Evolutionary conservation across 2,329 filamentous ascomycete species (phyloP), one percentile per base, ranked within the genome.

Genomic region (Colletotrichum ledebouriae): DNA sequence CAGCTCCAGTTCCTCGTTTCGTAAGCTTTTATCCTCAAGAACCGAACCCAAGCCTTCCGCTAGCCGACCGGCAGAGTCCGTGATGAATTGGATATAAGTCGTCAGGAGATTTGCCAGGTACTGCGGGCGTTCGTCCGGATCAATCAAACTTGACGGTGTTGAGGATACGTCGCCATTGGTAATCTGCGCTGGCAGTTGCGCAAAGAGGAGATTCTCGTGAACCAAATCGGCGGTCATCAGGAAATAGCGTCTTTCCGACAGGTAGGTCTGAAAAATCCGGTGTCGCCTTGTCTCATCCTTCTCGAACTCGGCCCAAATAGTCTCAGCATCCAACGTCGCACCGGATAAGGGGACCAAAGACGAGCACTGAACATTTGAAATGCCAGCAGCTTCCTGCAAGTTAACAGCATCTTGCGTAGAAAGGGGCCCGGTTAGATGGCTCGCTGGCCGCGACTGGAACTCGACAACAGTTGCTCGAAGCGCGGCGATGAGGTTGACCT

Each of bases 381-480:
- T 84, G 20, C 91, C 91, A 12, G 91, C 87, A 15, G 92, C 92
- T 73, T 92, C 91, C 74, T 92, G 90, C 52, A 97, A 81, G 74
- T 93, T 94, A 63, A 90, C 86, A 15, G 89, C 84, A 82, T 97
- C 93, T 73, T 96, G 93, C 53, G 90, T 89, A 0, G 93, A 94
- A 64, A 95, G 88, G 1, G 89, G 88, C 13, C 87, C 87, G 47
- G 89, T 84, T 1, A 98, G 86, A 73, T 94, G 90, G 52, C 85
- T 85, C n/a, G 88, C 85, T n/a, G 94, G 84, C 41, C 94, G 89
- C 71, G 87, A 88, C 80, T 98, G 95, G 84, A 92, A 92, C 84
- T 98, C 96, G 52, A 96, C 81, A 6, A 97, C 83, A 3, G 90
- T 90, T 49, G 97, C 85, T 68, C 96, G 89, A 74, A 99, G 83